Base-by-base conservation (phyloP, 164 flowering plant genomes). In the Pachysandra terminalis region DNA sequence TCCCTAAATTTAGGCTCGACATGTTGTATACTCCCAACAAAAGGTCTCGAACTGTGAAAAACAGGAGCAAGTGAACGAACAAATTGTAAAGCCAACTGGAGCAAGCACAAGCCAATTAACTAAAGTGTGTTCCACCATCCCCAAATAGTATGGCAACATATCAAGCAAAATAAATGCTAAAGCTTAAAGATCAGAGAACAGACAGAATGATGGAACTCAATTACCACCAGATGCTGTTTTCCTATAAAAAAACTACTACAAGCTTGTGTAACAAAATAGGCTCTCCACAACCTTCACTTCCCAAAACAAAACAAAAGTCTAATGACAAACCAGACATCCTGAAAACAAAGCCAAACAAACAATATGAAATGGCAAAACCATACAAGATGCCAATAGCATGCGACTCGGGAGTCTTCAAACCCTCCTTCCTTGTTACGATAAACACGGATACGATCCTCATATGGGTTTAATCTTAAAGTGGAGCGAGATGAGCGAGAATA, bases 401-500 rank as follows among this genome's bases (percentile, higher is more conserved):
- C 19, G 37, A 48, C 25, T 19, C 28, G 45, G 19, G 16, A 53
- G 21, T n/a, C 58, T 10, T 65, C 25, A 25, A 53, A 32, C 26
- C 16, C 24, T 8, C 57, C 54, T 35, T 8, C 57, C 54, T 35
- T 24, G 26, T 9, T 5, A 32, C 25, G 23, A 21, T 13, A 10
- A 48, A 9, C 17, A 25, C 54, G n/a, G n/a, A n/a, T 28, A 25
- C 15, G 51, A 12, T 5, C 52, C 65, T 73, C 80, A 89, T 59
- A 89, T 89, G 23, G 98, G 98, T 82, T 92, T 90, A 84, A 92
- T 92, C 84, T 90, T 93, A 80, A 93, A 93, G 82, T 90, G 98
- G 35, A 93, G 87, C 8, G 95, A 89, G 66, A 93, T 92, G 26
- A 92, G 88, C 24, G 98, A 93, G 82, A 93, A 90, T 28, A 93